phyloP scores from a whole-genome alignment of 23 red algal species.

The Gracilaria gracilis region DNA sequence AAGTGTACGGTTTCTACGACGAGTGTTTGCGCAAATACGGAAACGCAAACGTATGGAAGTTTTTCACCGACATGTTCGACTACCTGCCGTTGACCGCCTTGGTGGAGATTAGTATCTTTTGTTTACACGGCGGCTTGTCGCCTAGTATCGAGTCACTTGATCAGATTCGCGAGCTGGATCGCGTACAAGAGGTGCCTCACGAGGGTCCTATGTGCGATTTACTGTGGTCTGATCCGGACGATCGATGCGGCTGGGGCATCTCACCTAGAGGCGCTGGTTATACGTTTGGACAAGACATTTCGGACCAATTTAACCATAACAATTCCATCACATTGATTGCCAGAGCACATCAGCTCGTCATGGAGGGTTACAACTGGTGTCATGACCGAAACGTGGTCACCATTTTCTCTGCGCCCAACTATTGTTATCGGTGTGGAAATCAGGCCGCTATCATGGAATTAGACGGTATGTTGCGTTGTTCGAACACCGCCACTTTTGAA shows the following conservation, averaged over 20 bases:
- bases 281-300: conserved; percentile 99
- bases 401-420: conserved; percentile 97
- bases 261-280: conserved; percentile 96
- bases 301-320: conserved; percentile 95
- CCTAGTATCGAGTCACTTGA: conserved; percentile 97
- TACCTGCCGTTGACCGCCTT: conserved; percentile 97
- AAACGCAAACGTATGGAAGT: conserved; percentile 99
- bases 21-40: conserved; percentile 99
- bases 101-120: conserved; percentile 97
- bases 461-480: conserved; percentile 61
- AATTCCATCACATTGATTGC: conserved; percentile 94
- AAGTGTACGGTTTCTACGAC: conserved; percentile 99
- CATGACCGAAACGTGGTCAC: conserved; percentile 95
- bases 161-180: conserved; percentile 97
- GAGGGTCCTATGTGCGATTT: conserved; percentile 99
- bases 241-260: conserved; percentile 99
- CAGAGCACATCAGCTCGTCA: conserved; percentile 96
- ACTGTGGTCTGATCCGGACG: conserved; percentile 98
- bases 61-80: conserved; percentile 99
- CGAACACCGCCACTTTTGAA: neutral
- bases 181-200: conserved; percentile 98
- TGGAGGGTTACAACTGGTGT: conserved; percentile 99
- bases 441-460: conserved; percentile 95
- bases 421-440: conserved; percentile 97
- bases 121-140: conserved; percentile 96